Percentiles rank a stretch among this genome's conserved stretches.
phyloP scores from a whole-genome alignment of 1,139 yeast species.

The Meyerozyma guilliermondii region DNA sequence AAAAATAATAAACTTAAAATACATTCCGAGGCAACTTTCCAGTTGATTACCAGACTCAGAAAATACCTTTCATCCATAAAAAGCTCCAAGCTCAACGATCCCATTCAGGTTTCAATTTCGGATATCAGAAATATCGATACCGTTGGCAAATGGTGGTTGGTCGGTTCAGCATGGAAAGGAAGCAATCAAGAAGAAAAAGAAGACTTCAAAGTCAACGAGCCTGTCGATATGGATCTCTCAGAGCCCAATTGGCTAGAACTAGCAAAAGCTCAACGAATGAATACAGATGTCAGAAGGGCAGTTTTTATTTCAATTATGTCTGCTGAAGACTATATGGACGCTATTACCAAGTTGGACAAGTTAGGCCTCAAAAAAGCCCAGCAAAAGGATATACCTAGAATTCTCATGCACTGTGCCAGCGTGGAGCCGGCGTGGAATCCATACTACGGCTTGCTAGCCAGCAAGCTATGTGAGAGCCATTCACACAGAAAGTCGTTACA shows the following conservation, averaged over 20 bases:
- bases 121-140: constrained; percentile 76
- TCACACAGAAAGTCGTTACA: constrained; percentile 79
- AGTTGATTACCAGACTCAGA: constrained; percentile 54
- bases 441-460: constrained; percentile 78
- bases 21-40: constrained; percentile 42
- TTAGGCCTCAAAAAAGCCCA: constrained; percentile 76
- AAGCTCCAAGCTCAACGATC: constrained; percentile 51
- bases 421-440: constrained; percentile 87
- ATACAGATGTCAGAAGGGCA: constrained; percentile 91
- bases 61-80: constrained; percentile 56
- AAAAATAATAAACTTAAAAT: constrained; percentile 77
- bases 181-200: constrained; percentile 27
- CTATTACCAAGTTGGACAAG: constrained; percentile 76
- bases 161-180: constrained; percentile 96
- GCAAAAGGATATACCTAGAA: constrained; percentile 81
- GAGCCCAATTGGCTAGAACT: constrained; percentile 88
- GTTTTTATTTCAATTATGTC: constrained; percentile 93
- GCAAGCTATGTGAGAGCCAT: constrained; percentile 66
- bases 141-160: constrained; percentile 97
- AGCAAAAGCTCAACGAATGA: constrained; percentile 86
- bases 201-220: constrained; percentile 40
- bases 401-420: constrained; percentile 78
- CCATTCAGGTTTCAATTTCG: constrained; percentile 76
- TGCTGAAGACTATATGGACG: constrained; percentile 87
- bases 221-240: constrained; percentile 47